These are phyloP conservation scores for Lycium ferocissimum DNA, from an alignment of 257 asterid species.

Conservation along the genomic window DNA sequence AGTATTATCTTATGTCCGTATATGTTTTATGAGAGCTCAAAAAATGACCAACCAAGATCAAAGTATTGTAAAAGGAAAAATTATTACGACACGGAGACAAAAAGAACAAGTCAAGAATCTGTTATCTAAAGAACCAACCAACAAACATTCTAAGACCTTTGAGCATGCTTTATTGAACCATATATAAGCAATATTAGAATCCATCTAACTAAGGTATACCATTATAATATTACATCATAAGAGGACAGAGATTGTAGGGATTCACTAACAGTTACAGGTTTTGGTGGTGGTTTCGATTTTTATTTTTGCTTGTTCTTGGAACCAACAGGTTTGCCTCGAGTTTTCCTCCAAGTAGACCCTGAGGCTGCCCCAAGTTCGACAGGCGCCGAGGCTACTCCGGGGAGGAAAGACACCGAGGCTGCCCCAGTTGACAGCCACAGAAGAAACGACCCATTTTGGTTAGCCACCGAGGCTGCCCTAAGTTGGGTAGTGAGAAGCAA, in stretches of 20 bases:
- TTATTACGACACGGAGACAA: neutral
- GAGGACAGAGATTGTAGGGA: neutral
- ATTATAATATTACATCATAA: too few species aligned
- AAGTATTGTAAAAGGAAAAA: too few species aligned
- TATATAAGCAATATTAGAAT: too few species aligned
- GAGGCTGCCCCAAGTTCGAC: constrained; percentile 28
- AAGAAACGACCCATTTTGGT: too few species aligned
- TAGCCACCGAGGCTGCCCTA: too few species aligned
- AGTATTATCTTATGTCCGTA: too few species aligned
- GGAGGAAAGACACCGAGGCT: neutral
- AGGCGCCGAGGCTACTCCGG: too few species aligned
- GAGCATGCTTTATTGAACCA: neutral
- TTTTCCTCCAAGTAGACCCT: constrained; percentile 45
- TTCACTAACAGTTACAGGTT: constrained; percentile 53
- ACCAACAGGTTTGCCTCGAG: constrained; percentile 65
- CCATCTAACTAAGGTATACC: too few species aligned
- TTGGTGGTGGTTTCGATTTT: neutral
- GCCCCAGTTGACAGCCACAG: too few species aligned
- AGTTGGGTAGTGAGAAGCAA: too few species aligned
- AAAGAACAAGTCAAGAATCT: neutral
- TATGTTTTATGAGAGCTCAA: neutral
- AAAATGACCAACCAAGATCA: neutral
- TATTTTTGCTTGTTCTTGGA: constrained; percentile 46
- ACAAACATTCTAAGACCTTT: neutral
- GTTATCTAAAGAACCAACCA: neutral